These are phyloP conservation scores for Fennellomyces sp. DNA, from an alignment of 371 early-diverging fungal genomes.

Conservation along the genomic window DNA sequence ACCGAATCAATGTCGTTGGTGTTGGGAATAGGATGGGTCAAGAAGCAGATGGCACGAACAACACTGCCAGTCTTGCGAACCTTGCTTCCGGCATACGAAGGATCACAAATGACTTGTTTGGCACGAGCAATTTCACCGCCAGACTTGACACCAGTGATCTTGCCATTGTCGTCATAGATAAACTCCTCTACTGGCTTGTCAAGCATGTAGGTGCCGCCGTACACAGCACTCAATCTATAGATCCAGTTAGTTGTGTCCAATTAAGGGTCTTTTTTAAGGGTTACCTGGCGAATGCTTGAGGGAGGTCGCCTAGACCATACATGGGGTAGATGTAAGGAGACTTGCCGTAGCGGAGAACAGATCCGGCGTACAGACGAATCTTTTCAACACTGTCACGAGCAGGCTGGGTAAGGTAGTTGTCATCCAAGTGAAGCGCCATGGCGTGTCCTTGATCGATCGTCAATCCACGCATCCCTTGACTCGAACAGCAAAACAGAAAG, in stretches of 20 bases:
- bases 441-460: slow-evolving; percentile 75
- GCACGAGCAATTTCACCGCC: slow-evolving; percentile 85
- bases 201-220: slow-evolving; percentile 98
- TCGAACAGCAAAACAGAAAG: background rate
- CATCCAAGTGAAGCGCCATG: slow-evolving; percentile 96
- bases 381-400: slow-evolving; percentile 95
- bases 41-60: slow-evolving; percentile 94
- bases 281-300: slow-evolving; percentile 98
- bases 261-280: slow-evolving; percentile 12
- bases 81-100: slow-evolving; percentile 85
- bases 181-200: slow-evolving; percentile 89
- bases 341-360: slow-evolving; percentile 94
- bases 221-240: slow-evolving; percentile 87
- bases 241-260: background rate
- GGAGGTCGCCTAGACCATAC: slow-evolving; percentile 99
- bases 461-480: background rate
- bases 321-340: slow-evolving; percentile 99
- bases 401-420: slow-evolving; percentile 84
- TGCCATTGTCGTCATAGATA: slow-evolving; percentile 77
- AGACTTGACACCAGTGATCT: slow-evolving; percentile 86
- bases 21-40: slow-evolving; percentile 92
- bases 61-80: slow-evolving; percentile 83
- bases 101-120: slow-evolving; percentile 93
- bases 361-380: slow-evolving; percentile 92
- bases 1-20: slow-evolving; percentile 91